Evolutionary conservation across 257 asterid genomes (phyloP), one percentile per base, ranked within the genome.

Genomic region (Solanum ossicruentum): DNA sequence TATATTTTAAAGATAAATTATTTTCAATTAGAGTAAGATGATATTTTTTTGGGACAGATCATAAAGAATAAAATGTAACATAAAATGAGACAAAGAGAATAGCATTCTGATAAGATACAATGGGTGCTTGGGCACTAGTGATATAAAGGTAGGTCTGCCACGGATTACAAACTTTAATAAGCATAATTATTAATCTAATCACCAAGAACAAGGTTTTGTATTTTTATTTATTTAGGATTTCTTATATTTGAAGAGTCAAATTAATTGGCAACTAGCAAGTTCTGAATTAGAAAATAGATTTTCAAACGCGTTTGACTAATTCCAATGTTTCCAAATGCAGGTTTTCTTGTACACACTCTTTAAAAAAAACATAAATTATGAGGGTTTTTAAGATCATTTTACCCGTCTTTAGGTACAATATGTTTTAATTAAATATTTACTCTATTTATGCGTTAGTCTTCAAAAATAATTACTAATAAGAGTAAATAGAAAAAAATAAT

Each of bases 61-160:
- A 36, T 4, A 36, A 36, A 36, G 0, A 6, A 36, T 4, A 36
- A 0, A 1, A 0, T 36, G 0, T 3, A 5, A 3, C 0, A 36
- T 36, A 36, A 3, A 36, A 36, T 36, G 1, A 3, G 41, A 36
- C 41, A 36, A 0, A 36, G 5, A 0, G 6, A 36, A 6, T 4
- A 63, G 9, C 12, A 63, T 23, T 23, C 4, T 2, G 9, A 18
- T 63, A 63, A 63, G 23, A 6, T 23, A 23, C 26, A 63, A 5
- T 60, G 67, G 63, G 12, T 56, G 12, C 63, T 56, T 18, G 23
- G 18, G 63, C 6, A 56, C 21, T 0, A 3, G 28, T 58, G 6
- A 0, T 58, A 28, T 58, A 2, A 58, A 58, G 20, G 67, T 10
- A 60, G 32, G 15, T 60, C 32, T 3, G 32, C 23, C 32, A n/a